Evolutionary conservation across 2,329 filamentous ascomycete genomes (phyloP), one percentile per base, ranked within the genome.

Genomic region (Hymenoscyphus infarciens): DNA sequence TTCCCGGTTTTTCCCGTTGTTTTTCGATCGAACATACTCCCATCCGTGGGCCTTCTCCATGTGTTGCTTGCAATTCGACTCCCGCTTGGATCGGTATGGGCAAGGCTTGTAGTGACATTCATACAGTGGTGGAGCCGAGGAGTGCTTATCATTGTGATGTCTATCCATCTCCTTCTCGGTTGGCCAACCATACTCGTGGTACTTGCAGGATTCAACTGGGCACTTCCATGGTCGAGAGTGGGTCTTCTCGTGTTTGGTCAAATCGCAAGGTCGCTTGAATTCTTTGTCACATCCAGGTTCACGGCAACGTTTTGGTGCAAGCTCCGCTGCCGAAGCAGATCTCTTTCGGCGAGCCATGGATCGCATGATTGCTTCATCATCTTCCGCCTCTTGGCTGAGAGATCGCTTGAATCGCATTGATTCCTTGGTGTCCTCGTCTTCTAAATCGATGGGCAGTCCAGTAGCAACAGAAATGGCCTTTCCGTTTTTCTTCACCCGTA

Each of bases 241-340:
- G 0, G 94, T 98, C 82, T 98, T 99, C 79, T 96, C 90, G 78
- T 99, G 95, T 82, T 98, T 98, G 69, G 92, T 97, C 63, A 98
- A 81, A 75, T 99, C 95, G 77, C 95, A 98, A n/a, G 92, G 92
- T 66, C 95, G 88, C 78, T 95, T 96, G 81, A 98, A 98, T 76
- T 94, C 87, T 79, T 97, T 97, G 76, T 86, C 87, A 79, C 94
- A 98, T 49, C 85, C 85, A 5, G 81, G 80, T 74, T 92, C 85
- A 66, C 83, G 83, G 81, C 92, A 96, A 71, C 86, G 86, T 78
- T 94, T 88, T 62, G 86, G 89, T 56, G 91, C 87, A 57, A 94
- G 86, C 76, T 96, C 89, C 77, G 94, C 91, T 5, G 90, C 89
- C 59, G 87, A 89, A 39, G 92, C 91, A 64, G 94, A 94, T 85